These are phyloP conservation scores for Chenopodium suecicum DNA, from an alignment of 148 eudicot genomes.

Conservation along the genomic window DNA sequence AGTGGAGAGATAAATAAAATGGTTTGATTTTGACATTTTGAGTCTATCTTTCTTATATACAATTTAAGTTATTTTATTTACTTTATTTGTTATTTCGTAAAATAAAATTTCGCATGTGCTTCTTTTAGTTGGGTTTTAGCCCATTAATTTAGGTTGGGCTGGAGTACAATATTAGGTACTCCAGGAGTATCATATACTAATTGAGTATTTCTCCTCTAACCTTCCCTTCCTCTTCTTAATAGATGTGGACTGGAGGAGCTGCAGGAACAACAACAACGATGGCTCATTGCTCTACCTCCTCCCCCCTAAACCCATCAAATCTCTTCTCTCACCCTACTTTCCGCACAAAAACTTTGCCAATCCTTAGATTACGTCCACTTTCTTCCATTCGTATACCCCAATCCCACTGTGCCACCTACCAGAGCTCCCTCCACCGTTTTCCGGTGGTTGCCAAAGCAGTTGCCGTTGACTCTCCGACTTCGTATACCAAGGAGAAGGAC, in stretches of 20 bases:
- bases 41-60: too few species aligned
- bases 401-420: conserved; percentile 16
- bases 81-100: too few species aligned
- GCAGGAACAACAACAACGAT: neutral
- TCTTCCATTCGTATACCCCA: neutral
- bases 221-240: neutral
- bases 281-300: conserved; percentile 1
- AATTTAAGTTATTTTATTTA: too few species aligned
- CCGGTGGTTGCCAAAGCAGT: conserved; percentile 27
- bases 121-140: too few species aligned
- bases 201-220: neutral
- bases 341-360: neutral
- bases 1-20: too few species aligned
- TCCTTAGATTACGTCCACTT: neutral
- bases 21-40: too few species aligned
- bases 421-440: conserved; percentile 10
- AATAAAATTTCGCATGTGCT: too few species aligned
- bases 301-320: neutral
- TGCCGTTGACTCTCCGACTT: conserved; percentile 49
- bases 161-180: too few species aligned
- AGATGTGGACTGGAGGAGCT: neutral
- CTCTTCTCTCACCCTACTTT: neutral
- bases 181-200: too few species aligned
- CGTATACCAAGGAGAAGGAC: conserved; percentile 31
- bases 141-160: too few species aligned